Percentiles rank a stretch among this genome's conserved stretches.
These are phyloP conservation scores for Hemileccinum rubropunctum DNA, from an alignment of 768 basidiomycete genomes.

Conservation along the genomic window DNA sequence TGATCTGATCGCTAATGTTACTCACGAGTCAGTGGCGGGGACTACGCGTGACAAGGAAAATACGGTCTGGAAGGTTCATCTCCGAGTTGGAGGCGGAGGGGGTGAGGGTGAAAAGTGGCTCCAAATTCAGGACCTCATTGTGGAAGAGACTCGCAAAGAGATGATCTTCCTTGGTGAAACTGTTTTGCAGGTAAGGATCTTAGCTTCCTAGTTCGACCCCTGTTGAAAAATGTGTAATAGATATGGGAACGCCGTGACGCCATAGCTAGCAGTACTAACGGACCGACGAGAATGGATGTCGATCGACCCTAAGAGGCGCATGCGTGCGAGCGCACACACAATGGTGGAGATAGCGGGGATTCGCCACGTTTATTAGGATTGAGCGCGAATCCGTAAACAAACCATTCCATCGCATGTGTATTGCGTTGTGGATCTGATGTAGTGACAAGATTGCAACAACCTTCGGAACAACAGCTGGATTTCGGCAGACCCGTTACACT, in stretches of 20 bases:
- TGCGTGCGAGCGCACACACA: conserved; percentile 3
- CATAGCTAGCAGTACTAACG: conserved; percentile 11
- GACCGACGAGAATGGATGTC: conserved; percentile 28
- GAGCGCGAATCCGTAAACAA: conserved; percentile 7
- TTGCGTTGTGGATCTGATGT: conserved; percentile 6
- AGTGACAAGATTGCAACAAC: conserved; percentile 6
- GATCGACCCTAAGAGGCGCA: conserved; percentile 25
- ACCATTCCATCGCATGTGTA: neutral
- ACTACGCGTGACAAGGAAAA: conserved; percentile 91
- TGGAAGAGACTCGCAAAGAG: conserved; percentile 93
- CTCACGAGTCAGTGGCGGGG: conserved; percentile 93
- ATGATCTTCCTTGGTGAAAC: conserved; percentile 98
- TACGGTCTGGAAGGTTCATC: conserved; percentile 90
- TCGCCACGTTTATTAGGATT: conserved; percentile 22
- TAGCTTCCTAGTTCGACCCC: neutral
- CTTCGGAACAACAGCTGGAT: too few relatives aligned
- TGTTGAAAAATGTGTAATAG: conserved; percentile 32
- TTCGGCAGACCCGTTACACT: too few relatives aligned
- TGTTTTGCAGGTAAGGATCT: conserved; percentile 74
- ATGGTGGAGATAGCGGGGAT: conserved; percentile 31
- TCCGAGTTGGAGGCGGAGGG: conserved; percentile 70
- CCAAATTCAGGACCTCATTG: conserved; percentile 93
- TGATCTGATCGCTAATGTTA: conserved; percentile 94
- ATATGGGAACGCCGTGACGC: conserved; percentile 60
- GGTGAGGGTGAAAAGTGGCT: conserved; percentile 93